Percentiles rank a stretch among this genome's conserved stretches.
Conservation (phyloP, 176 grass and related monocot genomes). For the Musa acuminata region DNA sequence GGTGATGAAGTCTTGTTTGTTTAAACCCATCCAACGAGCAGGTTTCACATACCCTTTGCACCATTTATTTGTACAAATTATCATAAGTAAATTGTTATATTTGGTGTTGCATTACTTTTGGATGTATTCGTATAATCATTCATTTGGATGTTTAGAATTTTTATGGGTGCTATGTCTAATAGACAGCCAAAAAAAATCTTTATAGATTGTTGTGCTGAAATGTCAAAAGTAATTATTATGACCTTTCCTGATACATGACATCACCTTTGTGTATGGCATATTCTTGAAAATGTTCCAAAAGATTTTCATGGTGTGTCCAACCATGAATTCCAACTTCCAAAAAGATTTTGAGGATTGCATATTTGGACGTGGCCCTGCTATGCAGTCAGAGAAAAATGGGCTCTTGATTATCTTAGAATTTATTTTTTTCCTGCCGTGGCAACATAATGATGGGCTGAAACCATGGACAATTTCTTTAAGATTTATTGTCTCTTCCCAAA, state of each 20-base stretch:
- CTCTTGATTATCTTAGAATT: constrained; percentile 14
- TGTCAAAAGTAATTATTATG: constrained; percentile 25
- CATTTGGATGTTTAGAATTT: constrained; percentile 36
- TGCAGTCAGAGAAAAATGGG: constrained; percentile 25
- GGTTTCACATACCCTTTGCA: constrained; percentile 34
- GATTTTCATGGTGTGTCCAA: constrained; percentile 15
- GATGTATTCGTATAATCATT: constrained; percentile 35
- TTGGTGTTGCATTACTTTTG: constrained; percentile 39
- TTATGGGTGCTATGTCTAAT: constrained; percentile 33
- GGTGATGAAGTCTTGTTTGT: constrained; percentile 32
- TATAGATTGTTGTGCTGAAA: constrained; percentile 29
- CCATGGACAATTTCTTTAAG: constrained; percentile 41
- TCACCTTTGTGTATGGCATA: constrained; percentile 29
- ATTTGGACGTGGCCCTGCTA: constrained; percentile 24
- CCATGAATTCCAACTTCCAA: constrained; percentile 15
- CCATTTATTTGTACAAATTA: constrained; percentile 38
- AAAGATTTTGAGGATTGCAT: constrained; percentile 45
- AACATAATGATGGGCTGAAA: constrained; percentile 28
- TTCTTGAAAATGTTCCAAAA: constrained; percentile 29
- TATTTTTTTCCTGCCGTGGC: constrained; percentile 29
- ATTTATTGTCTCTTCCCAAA: constrained; percentile 31
- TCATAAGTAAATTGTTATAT: constrained; percentile 38
- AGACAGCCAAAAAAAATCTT: constrained; percentile 40
- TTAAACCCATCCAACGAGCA: constrained; percentile 22
- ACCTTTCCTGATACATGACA: constrained; percentile 23